Conservation (phyloP, 306 rosid species). For the Vigna angularis region DNA sequence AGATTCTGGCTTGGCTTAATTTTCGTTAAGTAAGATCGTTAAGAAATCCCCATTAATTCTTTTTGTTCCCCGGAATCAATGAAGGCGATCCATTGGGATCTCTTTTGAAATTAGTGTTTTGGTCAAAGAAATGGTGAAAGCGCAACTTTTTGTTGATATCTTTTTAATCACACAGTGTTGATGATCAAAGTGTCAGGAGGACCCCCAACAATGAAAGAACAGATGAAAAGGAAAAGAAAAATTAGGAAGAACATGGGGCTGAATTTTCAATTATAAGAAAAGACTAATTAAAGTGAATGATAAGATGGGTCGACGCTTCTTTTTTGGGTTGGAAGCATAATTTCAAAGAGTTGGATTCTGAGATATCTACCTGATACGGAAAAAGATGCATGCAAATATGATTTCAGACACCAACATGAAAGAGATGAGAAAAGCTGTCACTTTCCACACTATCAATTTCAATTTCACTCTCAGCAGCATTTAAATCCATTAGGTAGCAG, state of each 20-base stretch:
- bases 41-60: slow-evolving; percentile 21
- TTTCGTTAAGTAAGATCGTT: slow-evolving; percentile 32
- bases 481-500: not conserved
- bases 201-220: slow-evolving; percentile 46
- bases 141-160: slow-evolving; percentile 35
- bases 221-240: slow-evolving; percentile 32
- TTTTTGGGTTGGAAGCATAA: slow-evolving; percentile 34
- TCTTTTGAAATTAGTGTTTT: slow-evolving; percentile 47
- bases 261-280: slow-evolving; percentile 46
- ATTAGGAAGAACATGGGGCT: slow-evolving; percentile 39
- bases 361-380: slow-evolving; percentile 37
- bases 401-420: slow-evolving; percentile 2
- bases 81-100: slow-evolving; percentile 38
- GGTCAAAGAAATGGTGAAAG: slow-evolving; percentile 53
- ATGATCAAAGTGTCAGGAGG: slow-evolving; percentile 45
- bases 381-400: slow-evolving; percentile 46
- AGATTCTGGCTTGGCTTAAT: slow-evolving; percentile 39
- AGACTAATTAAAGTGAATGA: slow-evolving; percentile 46
- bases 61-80: slow-evolving; percentile 44
- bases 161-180: slow-evolving; percentile 40
- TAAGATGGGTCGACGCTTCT: slow-evolving; percentile 37
- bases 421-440: not conserved
- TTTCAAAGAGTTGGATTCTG: slow-evolving; percentile 41
- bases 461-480: slow-evolving; percentile 29
- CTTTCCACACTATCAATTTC: not conserved